These are phyloP conservation scores for Mucor indicus DNA, from an alignment of 371 early-diverging fungal species.

Conservation along the genomic window DNA sequence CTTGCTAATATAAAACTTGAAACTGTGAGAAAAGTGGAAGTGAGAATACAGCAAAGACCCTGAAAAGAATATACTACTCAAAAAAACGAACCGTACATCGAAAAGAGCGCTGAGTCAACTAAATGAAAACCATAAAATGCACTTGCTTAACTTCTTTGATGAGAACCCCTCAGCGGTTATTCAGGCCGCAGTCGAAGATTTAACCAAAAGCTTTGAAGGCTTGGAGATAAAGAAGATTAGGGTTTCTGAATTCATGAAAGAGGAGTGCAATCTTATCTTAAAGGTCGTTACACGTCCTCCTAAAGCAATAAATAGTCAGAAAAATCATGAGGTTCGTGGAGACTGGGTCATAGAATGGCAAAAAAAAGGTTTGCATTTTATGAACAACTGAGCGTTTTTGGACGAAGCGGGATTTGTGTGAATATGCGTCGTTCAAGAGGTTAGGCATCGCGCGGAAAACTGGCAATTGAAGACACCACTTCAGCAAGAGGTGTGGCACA, in stretches of 20 bases:
- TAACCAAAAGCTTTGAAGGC: constrained; percentile 3
- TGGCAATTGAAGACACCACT: too few species aligned
- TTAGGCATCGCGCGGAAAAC: too few species aligned
- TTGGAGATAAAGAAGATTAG: background rate
- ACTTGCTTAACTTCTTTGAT: background rate
- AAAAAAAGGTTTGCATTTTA: too few species aligned
- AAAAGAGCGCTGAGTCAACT: constrained; percentile 1
- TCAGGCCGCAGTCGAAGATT: background rate
- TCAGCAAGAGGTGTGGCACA: too few species aligned
- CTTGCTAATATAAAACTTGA: constrained; percentile 2
- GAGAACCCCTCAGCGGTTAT: constrained; percentile 1
- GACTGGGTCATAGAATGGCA: constrained; percentile 1
- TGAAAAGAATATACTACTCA: background rate
- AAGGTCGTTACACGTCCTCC: background rate
- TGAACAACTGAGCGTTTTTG: too few species aligned
- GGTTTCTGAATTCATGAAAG: too few species aligned
- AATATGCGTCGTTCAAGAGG: too few species aligned
- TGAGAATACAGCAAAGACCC: background rate
- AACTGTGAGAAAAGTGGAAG: constrained; percentile 3
- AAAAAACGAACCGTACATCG: constrained; percentile 3
- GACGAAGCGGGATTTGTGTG: too few species aligned
- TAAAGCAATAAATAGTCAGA: background rate
- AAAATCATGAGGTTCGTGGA: background rate
- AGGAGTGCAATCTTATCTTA: background rate
- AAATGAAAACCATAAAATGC: constrained; percentile 1